A percentile compares a stretch with the other conserved stretches of the same genome.
phyloP scores from a whole-genome alignment of 371 early-diverging fungal species.

The Mucor sp. region DNA sequence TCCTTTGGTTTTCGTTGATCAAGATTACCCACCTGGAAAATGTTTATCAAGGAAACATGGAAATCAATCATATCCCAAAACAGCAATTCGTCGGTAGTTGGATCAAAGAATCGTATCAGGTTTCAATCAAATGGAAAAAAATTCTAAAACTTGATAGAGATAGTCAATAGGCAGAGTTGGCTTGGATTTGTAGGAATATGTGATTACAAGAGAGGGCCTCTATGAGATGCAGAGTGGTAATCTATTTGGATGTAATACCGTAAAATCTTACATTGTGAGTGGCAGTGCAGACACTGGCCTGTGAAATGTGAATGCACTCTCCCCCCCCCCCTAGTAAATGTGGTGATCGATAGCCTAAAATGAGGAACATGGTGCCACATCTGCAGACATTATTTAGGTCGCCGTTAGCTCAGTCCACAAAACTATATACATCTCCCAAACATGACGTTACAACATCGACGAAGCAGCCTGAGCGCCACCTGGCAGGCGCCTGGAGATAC shows the following conservation, averaged over 20 bases:
- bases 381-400: neutral
- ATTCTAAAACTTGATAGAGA: neutral
- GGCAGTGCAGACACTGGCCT: neutral
- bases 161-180: neutral
- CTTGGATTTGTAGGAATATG: neutral
- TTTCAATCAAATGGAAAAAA: neutral
- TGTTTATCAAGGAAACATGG: neutral
- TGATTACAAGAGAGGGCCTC: neutral
- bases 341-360: neutral
- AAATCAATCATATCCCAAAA: neutral
- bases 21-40: neutral
- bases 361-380: slow-evolving; percentile 3
- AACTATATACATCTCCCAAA: neutral
- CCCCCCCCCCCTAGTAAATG: neutral
- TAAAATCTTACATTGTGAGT: neutral
- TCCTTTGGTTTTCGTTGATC: neutral
- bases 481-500: neutral
- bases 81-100: neutral
- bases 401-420: neutral
- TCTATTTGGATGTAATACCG: neutral
- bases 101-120: neutral
- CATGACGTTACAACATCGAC: neutral
- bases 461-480: neutral
- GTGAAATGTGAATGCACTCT: too few species aligned
- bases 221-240: neutral